Evolutionary conservation across 495 filamentous ascomycete species (phyloP), one percentile per base, ranked within the genome.

Genomic region (Pyronema omphalodes): DNA sequence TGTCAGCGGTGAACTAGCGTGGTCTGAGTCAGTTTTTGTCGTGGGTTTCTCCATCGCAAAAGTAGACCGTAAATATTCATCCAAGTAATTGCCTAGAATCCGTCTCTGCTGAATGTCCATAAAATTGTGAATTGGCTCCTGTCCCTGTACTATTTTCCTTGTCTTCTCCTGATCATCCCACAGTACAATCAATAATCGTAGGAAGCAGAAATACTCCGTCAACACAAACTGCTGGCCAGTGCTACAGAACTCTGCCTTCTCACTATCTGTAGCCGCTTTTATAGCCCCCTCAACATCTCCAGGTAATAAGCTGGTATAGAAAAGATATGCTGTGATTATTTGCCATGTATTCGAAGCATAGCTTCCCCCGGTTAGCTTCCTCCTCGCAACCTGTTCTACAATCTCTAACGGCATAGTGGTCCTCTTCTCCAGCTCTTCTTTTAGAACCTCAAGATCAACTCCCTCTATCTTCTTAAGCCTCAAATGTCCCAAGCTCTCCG

Each of bases 121-220:
- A 48, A 37, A 29, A 29, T 53, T 35, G 9, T 40, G 14, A 54
- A 33, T 54, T 46, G 6, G 9, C 33, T 41, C 11, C 14, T 6
- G 15, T 9, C 35, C 9, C 33, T 34, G 57, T 14, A 23, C 51
- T 35, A 60, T 18, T 46, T 36, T 55, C 53, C 34, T 53, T 37
- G 35, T 19, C 36, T 33, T 37, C 12, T 12, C 29, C 37, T 54
- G 39, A 19, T 39, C 14, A 17, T 54, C 52, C 52, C 52, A 55
- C 51, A 62, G 52, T 3, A 37, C 7, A 40, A 62, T 29, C 35
- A 61, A 60, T 45, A 62, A 50, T 6, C 23, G 48, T 11, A 61
- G 35, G 37, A 63, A 63, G 56, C 57, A 52, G 37, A 61, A 61
- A 47, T 58, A 63, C 37, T 61, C 58, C 17, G 52, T 46, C 29